phyloP scores from a whole-genome alignment of 257 asterid genomes.

The Misopates orontium region DNA sequence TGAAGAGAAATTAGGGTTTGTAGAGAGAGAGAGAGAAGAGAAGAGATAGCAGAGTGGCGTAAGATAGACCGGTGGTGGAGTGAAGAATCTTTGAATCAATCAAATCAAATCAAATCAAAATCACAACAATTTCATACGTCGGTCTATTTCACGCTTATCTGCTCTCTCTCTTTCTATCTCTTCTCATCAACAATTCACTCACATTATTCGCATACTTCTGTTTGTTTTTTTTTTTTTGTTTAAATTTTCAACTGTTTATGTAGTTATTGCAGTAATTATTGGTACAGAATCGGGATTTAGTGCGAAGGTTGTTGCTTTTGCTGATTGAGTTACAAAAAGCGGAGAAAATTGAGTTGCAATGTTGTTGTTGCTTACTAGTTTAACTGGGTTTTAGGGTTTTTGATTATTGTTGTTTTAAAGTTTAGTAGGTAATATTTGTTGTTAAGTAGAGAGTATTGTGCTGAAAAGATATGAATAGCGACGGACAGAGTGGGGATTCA shows the following conservation, averaged over 20 bases:
- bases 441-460: neutral
- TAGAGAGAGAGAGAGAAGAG: conserved; percentile 48
- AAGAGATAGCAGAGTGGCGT: conserved; percentile 90
- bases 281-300: conserved; percentile 2
- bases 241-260: conserved; percentile 4
- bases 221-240: neutral
- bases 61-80: conserved; percentile 68
- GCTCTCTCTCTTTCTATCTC: conserved; percentile 63
- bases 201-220: neutral
- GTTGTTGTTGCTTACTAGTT: neutral
- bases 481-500: conserved; percentile 46
- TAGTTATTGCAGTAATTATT: conserved; percentile 18
- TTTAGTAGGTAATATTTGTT: neutral
- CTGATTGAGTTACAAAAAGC: neutral
- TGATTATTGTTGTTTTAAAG: conserved; percentile 15
- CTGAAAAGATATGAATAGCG: conserved; percentile 50
- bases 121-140: conserved; percentile 32
- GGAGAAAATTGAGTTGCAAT: neutral
- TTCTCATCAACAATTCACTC: conserved; percentile 15
- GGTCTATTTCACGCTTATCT: conserved; percentile 97
- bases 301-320: conserved; percentile 15
- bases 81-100: conserved; percentile 71
- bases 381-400: neutral
- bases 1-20: conserved; percentile 31
- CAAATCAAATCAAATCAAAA: too few relatives aligned